Percentiles rank a stretch among this genome's conserved stretches.
Evolutionary conservation across 257 asterid species (phyloP).

Genomic region (Scutellaria galericulata): DNA sequence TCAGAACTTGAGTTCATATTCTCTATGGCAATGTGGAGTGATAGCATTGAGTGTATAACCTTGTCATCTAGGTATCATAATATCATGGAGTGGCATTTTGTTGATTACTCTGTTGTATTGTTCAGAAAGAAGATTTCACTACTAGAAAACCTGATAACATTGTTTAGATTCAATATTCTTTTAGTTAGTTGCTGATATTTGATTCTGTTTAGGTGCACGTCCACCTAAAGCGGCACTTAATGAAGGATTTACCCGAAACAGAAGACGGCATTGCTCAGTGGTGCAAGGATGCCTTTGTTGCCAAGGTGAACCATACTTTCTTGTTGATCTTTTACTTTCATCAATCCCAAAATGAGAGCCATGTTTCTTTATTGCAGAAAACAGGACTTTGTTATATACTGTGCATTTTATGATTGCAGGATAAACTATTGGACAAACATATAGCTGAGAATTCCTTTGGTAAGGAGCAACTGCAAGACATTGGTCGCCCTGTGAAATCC

Average conservation of each 20-base stretch:
- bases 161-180: conserved; percentile 40
- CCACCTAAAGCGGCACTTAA: conserved; percentile 75
- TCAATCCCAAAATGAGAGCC: neutral
- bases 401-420: conserved; percentile 49
- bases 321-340: neutral
- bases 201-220: conserved; percentile 71
- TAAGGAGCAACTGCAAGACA: conserved; percentile 56
- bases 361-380: no score
- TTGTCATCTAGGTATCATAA: no score
- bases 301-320: conserved; percentile 59
- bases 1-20: conserved; percentile 5
- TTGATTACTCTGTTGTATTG: conserved; percentile 1
- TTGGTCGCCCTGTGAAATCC: conserved; percentile 80
- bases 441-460: conserved; percentile 64
- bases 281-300: conserved; percentile 81
- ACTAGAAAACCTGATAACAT: conserved; percentile 18
- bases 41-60: no score
- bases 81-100: conserved; percentile 6
- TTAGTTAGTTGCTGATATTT: conserved; percentile 20
- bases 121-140: neutral
- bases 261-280: conserved; percentile 84
- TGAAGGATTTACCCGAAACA: conserved; percentile 81
- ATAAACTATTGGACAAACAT: conserved; percentile 77
- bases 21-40: no score
- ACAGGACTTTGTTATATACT: neutral